Percentiles rank a stretch among this genome's conserved stretches.
These are phyloP conservation scores for Angophora floribunda DNA, from an alignment of 345 rosid species.

Conservation along the genomic window DNA sequence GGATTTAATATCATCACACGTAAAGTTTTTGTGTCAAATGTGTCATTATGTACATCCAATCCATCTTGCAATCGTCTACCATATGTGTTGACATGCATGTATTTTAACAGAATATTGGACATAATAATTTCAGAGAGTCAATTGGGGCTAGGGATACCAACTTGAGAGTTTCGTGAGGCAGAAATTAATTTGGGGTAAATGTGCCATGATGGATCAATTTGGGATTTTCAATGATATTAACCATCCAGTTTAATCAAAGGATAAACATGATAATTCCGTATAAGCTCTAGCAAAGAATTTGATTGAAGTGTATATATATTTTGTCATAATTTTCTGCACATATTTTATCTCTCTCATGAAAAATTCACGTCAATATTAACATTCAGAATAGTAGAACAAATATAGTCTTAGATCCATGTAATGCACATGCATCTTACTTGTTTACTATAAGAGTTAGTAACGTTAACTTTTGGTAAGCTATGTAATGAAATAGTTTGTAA, in stretches of 20 bases:
- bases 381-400: too few species aligned
- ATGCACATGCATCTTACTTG: too few species aligned
- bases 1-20: neutral
- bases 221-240: neutral
- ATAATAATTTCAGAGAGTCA: fast-evolving
- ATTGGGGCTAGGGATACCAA: fast-evolving
- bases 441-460: too few species aligned
- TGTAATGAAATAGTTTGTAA: too few species aligned
- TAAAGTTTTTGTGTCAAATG: neutral
- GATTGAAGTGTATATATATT: neutral
- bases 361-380: too few species aligned
- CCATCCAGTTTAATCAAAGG: neutral
- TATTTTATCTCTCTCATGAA: neutral
- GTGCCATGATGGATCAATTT: neutral
- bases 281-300: neutral
- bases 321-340: neutral
- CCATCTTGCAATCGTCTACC: fast-evolving
- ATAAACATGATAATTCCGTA: neutral
- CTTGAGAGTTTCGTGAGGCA: neutral
- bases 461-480: too few species aligned
- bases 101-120: neutral
- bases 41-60: neutral
- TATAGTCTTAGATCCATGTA: too few species aligned
- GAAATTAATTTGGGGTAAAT: neutral
- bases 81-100: fast-evolving